Evolutionary conservation across 495 filamentous ascomycete genomes (phyloP).

Genomic region (Penicillium flavigenum): DNA sequence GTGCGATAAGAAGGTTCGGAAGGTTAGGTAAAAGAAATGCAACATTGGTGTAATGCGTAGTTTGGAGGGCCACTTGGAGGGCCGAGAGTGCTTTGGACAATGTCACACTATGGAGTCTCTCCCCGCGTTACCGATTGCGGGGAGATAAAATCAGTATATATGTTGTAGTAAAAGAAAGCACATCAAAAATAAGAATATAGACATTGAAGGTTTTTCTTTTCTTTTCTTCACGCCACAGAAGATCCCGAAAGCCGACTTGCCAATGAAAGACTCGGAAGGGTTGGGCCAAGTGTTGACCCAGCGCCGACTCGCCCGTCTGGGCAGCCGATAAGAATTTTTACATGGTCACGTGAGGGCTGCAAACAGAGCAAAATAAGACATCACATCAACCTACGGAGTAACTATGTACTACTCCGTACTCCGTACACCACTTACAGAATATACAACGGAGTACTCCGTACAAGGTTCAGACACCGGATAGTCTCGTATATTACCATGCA

Average conservation of each 20-base stretch:
- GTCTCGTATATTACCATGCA: neutral
- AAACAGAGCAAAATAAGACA: neutral
- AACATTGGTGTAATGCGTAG: conserved; percentile 9
- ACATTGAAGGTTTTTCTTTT: neutral
- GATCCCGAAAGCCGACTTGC: conserved; percentile 6
- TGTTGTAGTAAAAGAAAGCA: neutral
- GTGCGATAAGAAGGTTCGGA: conserved; percentile 26
- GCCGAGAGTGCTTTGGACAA: neutral
- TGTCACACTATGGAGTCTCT: conserved; percentile 4
- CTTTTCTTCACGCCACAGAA: conserved; percentile 4
- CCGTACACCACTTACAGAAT: neutral
- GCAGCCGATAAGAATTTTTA: conserved; percentile 6
- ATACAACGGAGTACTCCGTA: neutral
- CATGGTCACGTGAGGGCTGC: neutral
- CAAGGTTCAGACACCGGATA: neutral
- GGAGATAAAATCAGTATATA: neutral
- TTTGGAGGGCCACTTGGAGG: neutral
- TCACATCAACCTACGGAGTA: neutral
- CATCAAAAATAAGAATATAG: neutral
- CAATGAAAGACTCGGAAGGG: conserved; percentile 3
- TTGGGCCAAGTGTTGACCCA: neutral
- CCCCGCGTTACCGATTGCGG: conserved; percentile 12
- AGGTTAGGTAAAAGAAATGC: conserved; percentile 33
- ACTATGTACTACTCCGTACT: neutral
- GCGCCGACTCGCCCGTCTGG: conserved; percentile 1